A percentile compares a stretch with the other conserved stretches of the same genome.
Conservation (phyloP, 2,329 filamentous ascomycete species). For the Fusarium sororula region DNA sequence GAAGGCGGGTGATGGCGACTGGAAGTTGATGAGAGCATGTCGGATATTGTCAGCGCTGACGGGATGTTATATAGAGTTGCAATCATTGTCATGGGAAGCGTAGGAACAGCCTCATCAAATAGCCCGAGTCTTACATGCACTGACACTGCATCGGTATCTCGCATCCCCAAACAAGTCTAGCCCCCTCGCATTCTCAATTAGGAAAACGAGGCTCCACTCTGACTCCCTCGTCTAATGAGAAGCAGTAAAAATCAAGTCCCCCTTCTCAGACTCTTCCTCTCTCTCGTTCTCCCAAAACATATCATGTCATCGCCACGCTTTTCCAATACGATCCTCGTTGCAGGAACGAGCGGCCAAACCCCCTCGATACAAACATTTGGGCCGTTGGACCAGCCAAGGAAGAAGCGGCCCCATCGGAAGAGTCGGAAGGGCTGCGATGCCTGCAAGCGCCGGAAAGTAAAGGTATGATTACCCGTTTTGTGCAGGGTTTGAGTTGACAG, state of each 20-base stretch:
- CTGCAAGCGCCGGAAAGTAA: background rate
- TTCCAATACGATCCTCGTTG: background rate
- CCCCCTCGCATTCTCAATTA: background rate
- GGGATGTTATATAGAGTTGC: background rate
- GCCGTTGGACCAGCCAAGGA: background rate
- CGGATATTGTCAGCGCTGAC: too few relatives aligned
- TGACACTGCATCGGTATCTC: background rate
- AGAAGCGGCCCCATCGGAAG: background rate
- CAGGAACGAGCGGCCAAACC: background rate
- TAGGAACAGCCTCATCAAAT: background rate
- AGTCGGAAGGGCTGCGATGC: background rate
- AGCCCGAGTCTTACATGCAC: background rate
- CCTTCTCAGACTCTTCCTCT: background rate
- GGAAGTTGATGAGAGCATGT: too few relatives aligned
- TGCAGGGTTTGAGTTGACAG: background rate
- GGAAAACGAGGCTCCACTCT: background rate
- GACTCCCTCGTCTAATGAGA: background rate
- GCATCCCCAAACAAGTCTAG: background rate
- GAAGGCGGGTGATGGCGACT: background rate
- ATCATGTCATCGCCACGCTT: background rate
- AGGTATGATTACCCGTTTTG: background rate
- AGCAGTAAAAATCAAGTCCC: background rate
- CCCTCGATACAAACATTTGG: accelerated
- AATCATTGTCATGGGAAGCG: background rate
- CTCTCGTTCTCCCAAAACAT: background rate